These are phyloP conservation scores for Xylariaceae sp. DNA, from an alignment of 2,329 filamentous ascomycete species.

Conservation along the genomic window DNA sequence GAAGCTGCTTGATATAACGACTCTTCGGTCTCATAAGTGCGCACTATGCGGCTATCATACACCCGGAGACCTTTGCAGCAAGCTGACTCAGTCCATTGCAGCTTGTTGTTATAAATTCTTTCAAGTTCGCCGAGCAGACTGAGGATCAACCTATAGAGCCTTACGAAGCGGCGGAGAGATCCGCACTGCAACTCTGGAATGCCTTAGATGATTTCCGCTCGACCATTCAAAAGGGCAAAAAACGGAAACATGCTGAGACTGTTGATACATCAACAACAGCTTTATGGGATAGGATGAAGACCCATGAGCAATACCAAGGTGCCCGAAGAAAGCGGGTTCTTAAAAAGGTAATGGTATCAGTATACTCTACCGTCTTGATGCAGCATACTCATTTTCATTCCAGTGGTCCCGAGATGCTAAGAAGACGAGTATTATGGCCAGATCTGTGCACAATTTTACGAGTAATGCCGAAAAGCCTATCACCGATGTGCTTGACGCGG, in stretches of 20 bases:
- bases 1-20: neutral
- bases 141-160: conserved; percentile 52
- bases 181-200: conserved; percentile 84
- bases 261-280: conserved; percentile 63
- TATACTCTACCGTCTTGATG: neutral
- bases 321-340: conserved; percentile 73
- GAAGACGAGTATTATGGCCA: conserved; percentile 60
- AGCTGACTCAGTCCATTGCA: conserved; percentile 6
- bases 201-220: conserved; percentile 75
- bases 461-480: conserved; percentile 63
- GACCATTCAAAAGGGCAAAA: conserved; percentile 64
- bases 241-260: conserved; percentile 64
- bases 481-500: conserved; percentile 70
- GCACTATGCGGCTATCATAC: neutral
- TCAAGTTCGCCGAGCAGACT: conserved; percentile 56
- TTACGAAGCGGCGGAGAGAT: conserved; percentile 80
- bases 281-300: conserved; percentile 75
- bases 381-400: neutral
- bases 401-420: conserved; percentile 85
- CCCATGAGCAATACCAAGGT: conserved; percentile 64
- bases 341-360: conserved; percentile 55
- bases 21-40: neutral
- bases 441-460: conserved; percentile 58
- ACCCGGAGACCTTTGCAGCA: neutral
- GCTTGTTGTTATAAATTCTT: conserved; percentile 79